Evolutionary conservation across 306 rosid genomes (phyloP), one percentile per base, ranked within the genome.

Genomic region (Gleditsia sinensis): DNA sequence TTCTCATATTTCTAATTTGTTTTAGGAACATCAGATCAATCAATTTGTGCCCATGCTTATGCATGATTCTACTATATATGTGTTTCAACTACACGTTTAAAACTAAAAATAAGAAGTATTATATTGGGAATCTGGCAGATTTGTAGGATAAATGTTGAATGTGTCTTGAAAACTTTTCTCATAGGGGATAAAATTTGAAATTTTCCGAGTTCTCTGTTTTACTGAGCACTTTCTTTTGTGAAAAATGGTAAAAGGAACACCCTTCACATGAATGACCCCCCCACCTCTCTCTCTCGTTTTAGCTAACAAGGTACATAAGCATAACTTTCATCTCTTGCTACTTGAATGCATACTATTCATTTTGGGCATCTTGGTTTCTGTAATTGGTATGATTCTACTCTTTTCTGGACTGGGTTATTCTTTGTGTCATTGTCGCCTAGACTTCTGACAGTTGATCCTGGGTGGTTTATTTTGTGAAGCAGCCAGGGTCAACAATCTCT

Each of bases 1-100:
- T 43, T 62, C 43, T 43, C 45, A 13, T 71, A 32, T 55, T 54
- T 69, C 54, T 71, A 17, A 59, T 54, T 62, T 51, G 6, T 40
- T 9, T 17, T 30, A 40, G 28, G 34, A 60, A 21, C 17, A 43
- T 17, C 32, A 50, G 39, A 67, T 74, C 56, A 6, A 72, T 56
- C 5, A 34, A 34, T 33, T 3, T 73, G 11, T 24, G 20, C 50
- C 30, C 6, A 1, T 66, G 58, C 42, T 32, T 40, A 42, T 8
- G n/a, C 82, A 64, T 54, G 50, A 30, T 64, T 76, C 46, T 68
- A 11, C 46, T 8, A 12, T 14, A 12, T 14, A 1, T 7, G 21
- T 16, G 27, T 62, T 78, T 51, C 37, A 9, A 28, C 39, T 64
- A 42, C 66, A 61, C 32, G 28, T 49, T 8, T 20, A 61, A 49